phyloP scores from a whole-genome alignment of 2,329 filamentous ascomycete species.

The Fusarium sulawesiense region DNA sequence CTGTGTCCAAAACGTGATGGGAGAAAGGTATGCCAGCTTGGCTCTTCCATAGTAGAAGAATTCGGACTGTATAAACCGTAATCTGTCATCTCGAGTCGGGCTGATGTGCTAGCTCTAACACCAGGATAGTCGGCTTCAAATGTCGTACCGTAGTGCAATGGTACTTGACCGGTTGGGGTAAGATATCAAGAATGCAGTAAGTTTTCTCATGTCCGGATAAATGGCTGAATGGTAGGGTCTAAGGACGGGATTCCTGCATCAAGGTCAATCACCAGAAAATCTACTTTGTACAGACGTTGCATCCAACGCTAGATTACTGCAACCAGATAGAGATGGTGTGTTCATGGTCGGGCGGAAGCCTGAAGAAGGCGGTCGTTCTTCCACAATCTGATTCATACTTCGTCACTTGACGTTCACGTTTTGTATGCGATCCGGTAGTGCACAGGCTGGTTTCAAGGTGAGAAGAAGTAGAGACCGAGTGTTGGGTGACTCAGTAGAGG shows the following conservation, averaged over 20 bases:
- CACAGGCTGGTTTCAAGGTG: neutral
- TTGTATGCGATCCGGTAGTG: neutral
- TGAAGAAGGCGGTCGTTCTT: neutral
- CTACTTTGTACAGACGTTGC: neutral
- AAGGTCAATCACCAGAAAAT: conserved; percentile 1
- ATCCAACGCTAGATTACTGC: conserved; percentile 9
- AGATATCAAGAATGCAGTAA: neutral
- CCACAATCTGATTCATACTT: neutral
- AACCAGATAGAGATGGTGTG: conserved; percentile 1
- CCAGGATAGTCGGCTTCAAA: neutral
- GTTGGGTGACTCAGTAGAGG: neutral
- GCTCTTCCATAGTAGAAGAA: neutral
- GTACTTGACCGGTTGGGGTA: neutral
- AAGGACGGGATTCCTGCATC: neutral
- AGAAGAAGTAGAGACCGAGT: neutral
- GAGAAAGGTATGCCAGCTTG: neutral
- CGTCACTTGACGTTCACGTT: conserved; percentile 19
- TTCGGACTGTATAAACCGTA: neutral
- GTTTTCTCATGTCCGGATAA: conserved; percentile 8
- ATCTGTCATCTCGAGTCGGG: neutral
- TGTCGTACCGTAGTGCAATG: neutral
- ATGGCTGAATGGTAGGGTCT: neutral
- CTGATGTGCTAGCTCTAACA: neutral
- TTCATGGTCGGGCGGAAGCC: neutral
- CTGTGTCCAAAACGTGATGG: neutral